A percentile compares a stretch with the other conserved stretches of the same genome.
These are phyloP conservation scores for Micractinium sp. DNA, from an alignment of 139 green algal genomes.

Conservation along the genomic window DNA sequence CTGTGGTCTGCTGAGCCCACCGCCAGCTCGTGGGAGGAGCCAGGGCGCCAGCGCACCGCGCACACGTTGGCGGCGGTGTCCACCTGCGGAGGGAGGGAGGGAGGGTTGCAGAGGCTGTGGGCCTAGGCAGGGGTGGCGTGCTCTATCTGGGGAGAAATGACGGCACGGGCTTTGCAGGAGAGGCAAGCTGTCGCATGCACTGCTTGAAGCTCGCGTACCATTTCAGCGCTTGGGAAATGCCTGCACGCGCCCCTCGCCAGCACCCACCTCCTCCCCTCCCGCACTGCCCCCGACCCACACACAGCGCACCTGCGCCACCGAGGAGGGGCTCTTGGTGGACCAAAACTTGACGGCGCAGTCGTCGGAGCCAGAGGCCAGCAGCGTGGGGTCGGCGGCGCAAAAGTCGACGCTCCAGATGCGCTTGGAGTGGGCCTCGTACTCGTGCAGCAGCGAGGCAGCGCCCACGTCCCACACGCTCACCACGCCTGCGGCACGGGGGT, in stretches of 20 bases:
- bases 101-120: not conserved
- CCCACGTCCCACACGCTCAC: conserved; percentile 77
- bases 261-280: too few species aligned
- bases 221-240: too few species aligned
- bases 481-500: conserved; percentile 46
- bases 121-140: too few species aligned
- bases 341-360: conserved; percentile 92
- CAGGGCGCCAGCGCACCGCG: conserved; percentile 83
- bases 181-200: too few species aligned
- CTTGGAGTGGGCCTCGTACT: conserved; percentile 81
- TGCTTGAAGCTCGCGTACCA: too few species aligned
- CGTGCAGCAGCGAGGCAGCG: conserved; percentile 58
- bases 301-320: conserved; percentile 25
- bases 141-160: not conserved
- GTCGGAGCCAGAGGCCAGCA: conserved; percentile 85
- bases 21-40: conserved; percentile 73
- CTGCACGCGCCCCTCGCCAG: too few species aligned
- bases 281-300: too few species aligned
- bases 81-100: conserved; percentile 45
- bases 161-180: too few species aligned
- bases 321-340: conserved; percentile 41
- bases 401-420: conserved; percentile 93
- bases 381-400: conserved; percentile 56
- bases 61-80: conserved; percentile 88
- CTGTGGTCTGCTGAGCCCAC: conserved; percentile 83